Evolutionary conservation across 805 yeast species (phyloP).

Genomic region (Teunomyces tritomae): DNA sequence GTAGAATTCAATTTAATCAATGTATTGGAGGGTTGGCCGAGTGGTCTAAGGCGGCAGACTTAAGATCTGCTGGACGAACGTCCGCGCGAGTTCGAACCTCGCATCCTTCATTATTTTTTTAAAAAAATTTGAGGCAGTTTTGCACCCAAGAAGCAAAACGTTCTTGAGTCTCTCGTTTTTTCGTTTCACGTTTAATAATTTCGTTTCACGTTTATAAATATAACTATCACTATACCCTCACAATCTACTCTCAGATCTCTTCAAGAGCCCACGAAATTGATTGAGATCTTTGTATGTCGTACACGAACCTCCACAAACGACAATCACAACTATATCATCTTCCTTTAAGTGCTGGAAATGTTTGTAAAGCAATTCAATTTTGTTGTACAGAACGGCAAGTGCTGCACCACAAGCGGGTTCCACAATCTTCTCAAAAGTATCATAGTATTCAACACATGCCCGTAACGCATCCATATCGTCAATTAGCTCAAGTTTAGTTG

Average conservation of each 20-base stretch:
- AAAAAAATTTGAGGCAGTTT: not conserved
- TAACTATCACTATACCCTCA: not conserved
- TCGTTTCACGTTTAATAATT: not conserved
- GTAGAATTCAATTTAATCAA: too few species aligned
- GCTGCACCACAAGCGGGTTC: conserved; percentile 81
- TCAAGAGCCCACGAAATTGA: conserved; percentile 12
- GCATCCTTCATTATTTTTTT: conserved; percentile 13
- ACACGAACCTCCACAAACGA: conserved; percentile 53
- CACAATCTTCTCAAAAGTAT: conserved; percentile 49
- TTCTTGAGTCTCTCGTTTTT: not conserved
- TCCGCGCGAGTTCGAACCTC: conserved; percentile 16
- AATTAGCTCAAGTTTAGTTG: conserved; percentile 23
- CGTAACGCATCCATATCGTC: conserved; percentile 56
- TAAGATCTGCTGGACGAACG: conserved; percentile 14
- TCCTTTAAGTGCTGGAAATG: conserved; percentile 23
- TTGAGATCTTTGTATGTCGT: conserved; percentile 13
- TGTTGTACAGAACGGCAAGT: conserved; percentile 48
- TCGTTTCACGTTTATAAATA: not conserved
- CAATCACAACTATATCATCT: conserved; percentile 48
- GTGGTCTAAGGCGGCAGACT: conserved; percentile 16
- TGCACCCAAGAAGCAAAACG: not conserved
- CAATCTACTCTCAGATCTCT: conserved; percentile 9
- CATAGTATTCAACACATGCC: conserved; percentile 50
- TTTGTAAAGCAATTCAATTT: conserved; percentile 24
- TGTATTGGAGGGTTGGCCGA: conserved; percentile 28